Evolutionary conservation across 768 basidiomycete species (phyloP), one percentile per base, ranked within the genome.

Genomic region (Suillus subluteus): DNA sequence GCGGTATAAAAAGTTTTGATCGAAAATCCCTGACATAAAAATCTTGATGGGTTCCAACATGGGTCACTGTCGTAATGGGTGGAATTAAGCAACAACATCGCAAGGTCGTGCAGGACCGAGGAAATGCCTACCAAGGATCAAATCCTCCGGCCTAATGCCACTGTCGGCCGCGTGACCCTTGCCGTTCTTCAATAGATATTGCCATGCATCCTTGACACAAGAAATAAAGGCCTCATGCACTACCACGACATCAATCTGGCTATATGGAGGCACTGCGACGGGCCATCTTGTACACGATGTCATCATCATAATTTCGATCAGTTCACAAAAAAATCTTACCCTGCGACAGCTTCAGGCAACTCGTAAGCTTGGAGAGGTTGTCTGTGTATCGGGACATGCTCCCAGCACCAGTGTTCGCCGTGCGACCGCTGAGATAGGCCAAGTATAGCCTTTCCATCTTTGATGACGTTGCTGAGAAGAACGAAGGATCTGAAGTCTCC

Each of bases 361-460:
- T 74, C 73, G 64, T 76, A 82, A 0, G 74, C 71, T n/a, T 81
- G 73, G 41, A 85, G 66, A 15, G 74, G 70, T 16, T 79, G 65
- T 18, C 72, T 72, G 7, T 65, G 71, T 9, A 76, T 66, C 4
- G 75, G 76, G 15, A 74, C 26, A 32, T 78, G 71, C 62, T 79
- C 74, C 82, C 82, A 83, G 35, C 72, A 74, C 75, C 81, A 81
- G 21, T 82, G 78, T 6, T 66, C 67, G 5, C 81, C 82, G 0
- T 43, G 68, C 6, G 76, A 71, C 38, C 65, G 71, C 6, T 65
- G 66, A 50, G 73, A 68, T 6, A 77, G 26, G 16, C 70, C 66
- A 26, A 81, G 70, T 13, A 43, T 59, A 7, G 65, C 74, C 8
- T 70, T 61, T 1, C 71, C 77, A 0, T 80, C 79, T 8, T 77